phyloP scores from a whole-genome alignment of 495 filamentous ascomycete genomes.

The Penicillium odoratum region DNA sequence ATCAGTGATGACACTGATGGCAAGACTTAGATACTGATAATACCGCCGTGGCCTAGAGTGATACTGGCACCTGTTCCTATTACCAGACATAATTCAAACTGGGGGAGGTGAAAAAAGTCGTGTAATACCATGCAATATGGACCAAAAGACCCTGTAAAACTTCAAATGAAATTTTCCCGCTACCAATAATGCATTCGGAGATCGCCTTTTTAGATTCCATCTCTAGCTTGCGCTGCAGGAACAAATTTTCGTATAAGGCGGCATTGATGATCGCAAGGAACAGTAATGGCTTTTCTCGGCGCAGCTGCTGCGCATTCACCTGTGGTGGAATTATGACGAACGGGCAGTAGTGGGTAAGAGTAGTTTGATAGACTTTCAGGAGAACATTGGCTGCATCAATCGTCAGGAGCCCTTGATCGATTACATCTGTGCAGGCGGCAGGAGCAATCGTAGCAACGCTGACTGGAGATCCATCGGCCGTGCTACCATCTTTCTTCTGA shows the following conservation, averaged over 20 bases:
- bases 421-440: conserved; percentile 17
- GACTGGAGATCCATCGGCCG: neutral
- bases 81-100: neutral
- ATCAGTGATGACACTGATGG: conserved; percentile 44
- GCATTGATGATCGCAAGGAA: conserved; percentile 40
- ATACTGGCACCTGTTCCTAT: conserved; percentile 19
- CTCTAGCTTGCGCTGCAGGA: conserved; percentile 38
- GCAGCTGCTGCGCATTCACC: conserved; percentile 23
- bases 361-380: conserved; percentile 13
- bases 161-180: conserved; percentile 29
- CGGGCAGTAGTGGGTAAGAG: conserved; percentile 31
- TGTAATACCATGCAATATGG: conserved; percentile 35
- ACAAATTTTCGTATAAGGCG: conserved; percentile 36
- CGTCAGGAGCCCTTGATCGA: conserved; percentile 19
- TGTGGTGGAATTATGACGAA: conserved; percentile 31
- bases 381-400: conserved; percentile 27
- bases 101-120: neutral
- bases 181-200: neutral
- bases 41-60: conserved; percentile 36
- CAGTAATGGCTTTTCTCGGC: conserved; percentile 32
- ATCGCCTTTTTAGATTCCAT: conserved; percentile 20
- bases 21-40: conserved; percentile 43
- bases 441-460: neutral
- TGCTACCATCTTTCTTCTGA: neutral
- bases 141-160: conserved; percentile 44